phyloP scores from a whole-genome alignment of 768 basidiomycete genomes.

The Hortiboletus campestris region DNA sequence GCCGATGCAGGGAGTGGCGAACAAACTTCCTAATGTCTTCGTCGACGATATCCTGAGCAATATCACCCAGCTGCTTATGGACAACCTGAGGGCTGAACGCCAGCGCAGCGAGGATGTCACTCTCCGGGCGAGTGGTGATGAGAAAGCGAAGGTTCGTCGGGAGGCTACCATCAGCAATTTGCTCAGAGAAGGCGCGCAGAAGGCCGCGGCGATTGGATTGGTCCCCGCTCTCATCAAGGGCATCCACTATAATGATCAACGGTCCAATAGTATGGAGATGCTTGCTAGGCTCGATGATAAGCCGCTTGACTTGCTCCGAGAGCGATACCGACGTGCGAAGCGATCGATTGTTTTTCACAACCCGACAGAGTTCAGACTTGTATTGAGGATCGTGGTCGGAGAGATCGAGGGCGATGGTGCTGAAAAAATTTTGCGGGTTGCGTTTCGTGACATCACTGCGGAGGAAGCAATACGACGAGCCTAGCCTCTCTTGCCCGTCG shows the following conservation, averaged over 20 bases:
- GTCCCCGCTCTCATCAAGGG: slow-evolving; percentile 30
- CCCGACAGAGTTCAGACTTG: slow-evolving; percentile 12
- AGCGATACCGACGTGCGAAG: slow-evolving; percentile 18
- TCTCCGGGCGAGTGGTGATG: slow-evolving; percentile 28
- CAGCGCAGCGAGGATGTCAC: slow-evolving; percentile 17
- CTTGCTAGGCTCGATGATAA: slow-evolving; percentile 28
- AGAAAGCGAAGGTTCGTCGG: slow-evolving; percentile 27
- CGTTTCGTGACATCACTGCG: slow-evolving; percentile 13
- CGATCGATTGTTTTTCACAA: slow-evolving; percentile 22
- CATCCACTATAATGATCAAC: slow-evolving; percentile 36
- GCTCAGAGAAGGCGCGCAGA: slow-evolving; percentile 17
- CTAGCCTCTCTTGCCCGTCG: slow-evolving; percentile 26
- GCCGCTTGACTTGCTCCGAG: slow-evolving; percentile 26
- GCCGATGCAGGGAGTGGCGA: slow-evolving; percentile 7
- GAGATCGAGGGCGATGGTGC: slow-evolving; percentile 34
- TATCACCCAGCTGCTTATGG: slow-evolving; percentile 16
- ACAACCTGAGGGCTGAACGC: slow-evolving; percentile 1
- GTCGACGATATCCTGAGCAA: slow-evolving; percentile 12
- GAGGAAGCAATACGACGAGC: slow-evolving; percentile 33
- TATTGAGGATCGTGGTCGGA: slow-evolving; percentile 33
- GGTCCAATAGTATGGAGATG: slow-evolving; percentile 28
- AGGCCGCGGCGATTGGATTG: slow-evolving; percentile 15
- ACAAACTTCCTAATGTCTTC: slow-evolving; percentile 17
- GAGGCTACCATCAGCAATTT: slow-evolving; percentile 9
- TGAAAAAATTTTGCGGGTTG: slow-evolving; percentile 29